A percentile compares a stretch with the other conserved stretches of the same genome.
phyloP scores from a whole-genome alignment of 2,329 filamentous ascomycete species.

The Ophioceras dolichostomum region DNA sequence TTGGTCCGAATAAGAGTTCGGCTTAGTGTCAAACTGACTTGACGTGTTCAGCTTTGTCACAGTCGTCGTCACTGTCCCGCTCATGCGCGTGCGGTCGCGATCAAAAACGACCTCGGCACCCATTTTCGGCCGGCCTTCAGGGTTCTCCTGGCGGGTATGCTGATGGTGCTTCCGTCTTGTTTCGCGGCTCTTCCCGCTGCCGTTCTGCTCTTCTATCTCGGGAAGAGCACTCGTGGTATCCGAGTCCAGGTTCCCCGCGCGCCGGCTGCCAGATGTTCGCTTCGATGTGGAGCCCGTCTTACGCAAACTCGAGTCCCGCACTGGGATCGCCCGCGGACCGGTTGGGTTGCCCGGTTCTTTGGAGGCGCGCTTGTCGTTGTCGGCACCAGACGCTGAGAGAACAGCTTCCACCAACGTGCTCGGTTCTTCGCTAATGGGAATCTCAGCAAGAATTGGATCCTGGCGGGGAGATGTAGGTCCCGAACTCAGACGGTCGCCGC shows the following conservation, averaged over 20 bases:
- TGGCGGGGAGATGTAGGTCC: conserved; percentile 21
- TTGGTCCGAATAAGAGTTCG: background rate
- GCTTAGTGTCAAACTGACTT: background rate
- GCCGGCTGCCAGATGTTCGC: conserved; percentile 32
- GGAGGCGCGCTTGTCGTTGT: conserved; percentile 16
- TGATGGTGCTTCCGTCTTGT: background rate
- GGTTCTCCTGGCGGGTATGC: background rate
- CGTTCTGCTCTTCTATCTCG: conserved; percentile 9
- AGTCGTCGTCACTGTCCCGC: background rate
- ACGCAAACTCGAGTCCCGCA: conserved; percentile 55
- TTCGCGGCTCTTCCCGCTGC: background rate
- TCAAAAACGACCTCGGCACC: background rate
- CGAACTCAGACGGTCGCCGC: conserved; percentile 19
- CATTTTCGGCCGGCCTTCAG: too few species aligned
- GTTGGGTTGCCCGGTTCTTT: conserved; percentile 9
- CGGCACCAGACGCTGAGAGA: conserved; percentile 8
- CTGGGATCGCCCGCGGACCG: conserved; percentile 45
- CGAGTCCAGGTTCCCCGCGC: conserved; percentile 34
- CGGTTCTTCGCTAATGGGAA: conserved; percentile 43
- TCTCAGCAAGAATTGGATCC: conserved; percentile 39
- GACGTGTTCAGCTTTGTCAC: too few species aligned
- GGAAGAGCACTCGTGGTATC: conserved; percentile 28
- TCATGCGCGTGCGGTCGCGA: background rate
- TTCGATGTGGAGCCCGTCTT: conserved; percentile 41
- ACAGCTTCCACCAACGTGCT: conserved; percentile 10